Evolutionary conservation across 768 basidiomycete species (phyloP), one percentile per base, ranked within the genome.

Genomic region (Rhodotorula graminis): DNA sequence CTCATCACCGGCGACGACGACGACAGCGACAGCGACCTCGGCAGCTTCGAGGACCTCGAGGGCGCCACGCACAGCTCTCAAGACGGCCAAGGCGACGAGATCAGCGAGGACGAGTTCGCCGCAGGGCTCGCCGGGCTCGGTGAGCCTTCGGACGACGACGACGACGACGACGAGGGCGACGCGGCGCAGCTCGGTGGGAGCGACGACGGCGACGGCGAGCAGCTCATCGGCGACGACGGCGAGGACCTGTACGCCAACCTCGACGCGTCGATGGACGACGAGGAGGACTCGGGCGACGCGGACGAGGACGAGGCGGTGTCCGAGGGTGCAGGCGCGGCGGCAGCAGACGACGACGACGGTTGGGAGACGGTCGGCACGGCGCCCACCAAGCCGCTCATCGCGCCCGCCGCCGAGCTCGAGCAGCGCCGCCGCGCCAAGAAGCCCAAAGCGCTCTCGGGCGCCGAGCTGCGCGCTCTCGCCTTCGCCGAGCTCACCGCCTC

Each of bases 401-500:
- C 68, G 0, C 60, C 65, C 15, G 62, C 71, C 6, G 70, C 70
- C n/a, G 62, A 40, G 47, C 65, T 65, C 16, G 59, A 67, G 58
- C 50, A 69, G 55, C 61, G 60, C 55, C 71, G 71, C 49, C 72
- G 70, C 44, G 71, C 58, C 27, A 69, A 67, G 58, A 33, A 31
- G 56, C 50, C 71, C 15, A 69, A 72, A 50, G 60, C 70, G 4
- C 67, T 76, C 37, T 73, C 71, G 8, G 50, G 69, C 10, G 72
- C 72, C 47, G 75, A 76, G 61, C 57, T 76, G 9, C 75, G 72
- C 44, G 71, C 72, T 2, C 72, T 76, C 64, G 75, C 75, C 15
- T 76, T 73, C 55, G 75, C 75, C 37, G 75, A 76, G 40, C 52
- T 76, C 27, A 73, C 75, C 25, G 72, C 75, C 21, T 71, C 69